phyloP scores from a whole-genome alignment of 495 filamentous ascomycete species.

The Ramalina intermedia region DNA sequence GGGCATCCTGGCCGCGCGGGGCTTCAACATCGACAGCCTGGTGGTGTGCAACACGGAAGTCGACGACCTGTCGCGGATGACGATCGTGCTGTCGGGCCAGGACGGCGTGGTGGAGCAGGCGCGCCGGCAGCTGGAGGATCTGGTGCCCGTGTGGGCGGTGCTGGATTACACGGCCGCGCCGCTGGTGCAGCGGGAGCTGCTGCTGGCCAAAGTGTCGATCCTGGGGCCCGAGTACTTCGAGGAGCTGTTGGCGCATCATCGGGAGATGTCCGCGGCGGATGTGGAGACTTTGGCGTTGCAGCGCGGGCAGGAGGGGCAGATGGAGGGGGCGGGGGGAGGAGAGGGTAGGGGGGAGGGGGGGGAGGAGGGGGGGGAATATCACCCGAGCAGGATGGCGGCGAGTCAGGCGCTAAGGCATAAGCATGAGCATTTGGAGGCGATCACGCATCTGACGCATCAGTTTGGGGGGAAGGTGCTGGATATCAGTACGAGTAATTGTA shows the following conservation, averaged over 20 bases:
- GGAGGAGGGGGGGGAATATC: slow-evolving; percentile 48
- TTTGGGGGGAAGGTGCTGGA: slow-evolving; percentile 96
- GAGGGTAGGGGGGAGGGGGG: slow-evolving; percentile 16
- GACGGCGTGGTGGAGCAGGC: slow-evolving; percentile 98
- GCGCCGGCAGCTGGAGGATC: slow-evolving; percentile 83
- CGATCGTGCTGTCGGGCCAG: slow-evolving; percentile 89
- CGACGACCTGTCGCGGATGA: slow-evolving; percentile 95
- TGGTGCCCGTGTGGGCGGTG: slow-evolving; percentile 97
- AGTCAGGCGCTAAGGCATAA: slow-evolving; percentile 88
- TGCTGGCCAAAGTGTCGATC: slow-evolving; percentile 93
- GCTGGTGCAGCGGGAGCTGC: slow-evolving; percentile 87
- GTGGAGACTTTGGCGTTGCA: slow-evolving; percentile 7
- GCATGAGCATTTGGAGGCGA: slow-evolving; percentile 87
- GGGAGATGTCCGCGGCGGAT: slow-evolving; percentile 46
- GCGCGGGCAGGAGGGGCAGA: slow-evolving; percentile 19
- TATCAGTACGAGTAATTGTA: slow-evolving; percentile 95
- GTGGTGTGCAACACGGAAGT: slow-evolving; percentile 98
- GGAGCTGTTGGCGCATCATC: slow-evolving; percentile 86
- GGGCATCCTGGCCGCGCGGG: slow-evolving; percentile 86
- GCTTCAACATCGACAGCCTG: slow-evolving; percentile 97
- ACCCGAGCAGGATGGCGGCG: slow-evolving; percentile 68
- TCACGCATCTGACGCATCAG: slow-evolving; percentile 91
- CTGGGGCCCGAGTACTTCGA: slow-evolving; percentile 96
- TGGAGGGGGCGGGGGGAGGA: slow-evolving; percentile 17
- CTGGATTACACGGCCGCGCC: slow-evolving; percentile 87